Percentiles rank a stretch among this genome's conserved stretches.
phyloP scores from a whole-genome alignment of 1,284 basidiomycete genomes.

The Austroboletus rostrupii region DNA sequence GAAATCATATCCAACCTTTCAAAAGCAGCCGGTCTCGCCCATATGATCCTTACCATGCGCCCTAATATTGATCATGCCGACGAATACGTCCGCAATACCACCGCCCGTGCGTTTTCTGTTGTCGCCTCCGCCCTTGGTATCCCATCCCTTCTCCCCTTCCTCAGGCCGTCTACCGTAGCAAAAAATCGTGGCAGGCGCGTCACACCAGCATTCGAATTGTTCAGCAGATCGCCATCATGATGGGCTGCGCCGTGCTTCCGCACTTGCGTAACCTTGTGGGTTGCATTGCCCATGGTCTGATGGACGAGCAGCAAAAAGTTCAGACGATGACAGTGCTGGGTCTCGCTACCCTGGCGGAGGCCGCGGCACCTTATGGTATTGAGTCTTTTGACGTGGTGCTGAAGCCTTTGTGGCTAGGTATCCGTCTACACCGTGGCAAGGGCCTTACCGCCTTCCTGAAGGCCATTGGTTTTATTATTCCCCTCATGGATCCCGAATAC shows the following conservation, averaged over 20 bases:
- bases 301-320: constrained; percentile 99
- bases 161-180: constrained; percentile 96
- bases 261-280: constrained; percentile 96
- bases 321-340: constrained; percentile 98
- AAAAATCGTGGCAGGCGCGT: constrained; percentile 99
- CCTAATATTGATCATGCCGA: constrained; percentile 99
- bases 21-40: constrained; percentile 97
- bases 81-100: constrained; percentile 99
- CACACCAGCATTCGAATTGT: constrained; percentile 99
- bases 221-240: constrained; percentile 99
- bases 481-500: constrained; percentile 99
- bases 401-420: constrained; percentile 97
- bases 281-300: constrained; percentile 92
- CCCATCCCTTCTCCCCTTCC: constrained; percentile 94
- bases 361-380: constrained; percentile 97
- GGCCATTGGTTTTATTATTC: constrained; percentile 99
- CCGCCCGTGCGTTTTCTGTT: constrained; percentile 97
- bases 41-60: constrained; percentile 99
- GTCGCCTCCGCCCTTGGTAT: constrained; percentile 98
- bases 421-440: constrained; percentile 96
- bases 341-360: constrained; percentile 95
- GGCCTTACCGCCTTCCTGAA: constrained; percentile 98
- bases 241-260: constrained; percentile 98
- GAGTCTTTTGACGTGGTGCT: constrained; percentile 98
- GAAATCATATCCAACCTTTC: constrained; percentile 99